Evolutionary conservation across 2,329 filamentous ascomycete species (phyloP).

Genomic region (Fusarium sp.): DNA sequence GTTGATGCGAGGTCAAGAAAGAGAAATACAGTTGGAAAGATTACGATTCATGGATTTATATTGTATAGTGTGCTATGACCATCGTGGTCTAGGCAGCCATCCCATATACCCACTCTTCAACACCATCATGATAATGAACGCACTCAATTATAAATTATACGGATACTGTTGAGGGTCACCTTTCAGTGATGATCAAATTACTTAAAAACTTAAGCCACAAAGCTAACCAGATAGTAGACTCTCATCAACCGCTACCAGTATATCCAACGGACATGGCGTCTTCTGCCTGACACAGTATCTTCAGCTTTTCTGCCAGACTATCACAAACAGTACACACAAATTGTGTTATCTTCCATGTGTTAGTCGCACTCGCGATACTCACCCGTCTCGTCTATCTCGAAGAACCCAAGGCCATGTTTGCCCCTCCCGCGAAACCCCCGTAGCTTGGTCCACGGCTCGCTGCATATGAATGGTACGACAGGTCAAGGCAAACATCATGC

Average conservation of each 20-base stretch:
- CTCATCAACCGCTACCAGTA: neutral
- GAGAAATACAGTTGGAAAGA: no score
- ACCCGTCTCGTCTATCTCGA: constrained; percentile 39
- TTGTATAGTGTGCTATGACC: neutral
- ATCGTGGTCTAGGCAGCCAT: neutral
- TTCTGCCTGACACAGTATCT: neutral
- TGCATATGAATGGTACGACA: constrained; percentile 33
- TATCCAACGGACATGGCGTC: no score
- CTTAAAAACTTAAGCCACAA: no score
- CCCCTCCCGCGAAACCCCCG: constrained; percentile 33
- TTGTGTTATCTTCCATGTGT: constrained; percentile 8
- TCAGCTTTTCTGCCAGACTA: neutral
- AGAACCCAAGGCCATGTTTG: constrained; percentile 37
- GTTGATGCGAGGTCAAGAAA: neutral
- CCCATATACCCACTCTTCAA: neutral
- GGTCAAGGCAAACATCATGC: constrained; percentile 27
- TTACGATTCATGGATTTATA: neutral
- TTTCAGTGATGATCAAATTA: no score
- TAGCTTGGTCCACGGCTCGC: constrained; percentile 35
- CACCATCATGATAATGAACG: neutral
- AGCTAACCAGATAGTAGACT: no score
- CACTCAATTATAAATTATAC: no score
- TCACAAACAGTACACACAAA: neutral
- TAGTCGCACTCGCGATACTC: constrained; percentile 38
- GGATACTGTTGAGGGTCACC: no score